These are phyloP conservation scores for Platanthera guangdongensis DNA, from an alignment of 106 monocot genomes.

Conservation along the genomic window DNA sequence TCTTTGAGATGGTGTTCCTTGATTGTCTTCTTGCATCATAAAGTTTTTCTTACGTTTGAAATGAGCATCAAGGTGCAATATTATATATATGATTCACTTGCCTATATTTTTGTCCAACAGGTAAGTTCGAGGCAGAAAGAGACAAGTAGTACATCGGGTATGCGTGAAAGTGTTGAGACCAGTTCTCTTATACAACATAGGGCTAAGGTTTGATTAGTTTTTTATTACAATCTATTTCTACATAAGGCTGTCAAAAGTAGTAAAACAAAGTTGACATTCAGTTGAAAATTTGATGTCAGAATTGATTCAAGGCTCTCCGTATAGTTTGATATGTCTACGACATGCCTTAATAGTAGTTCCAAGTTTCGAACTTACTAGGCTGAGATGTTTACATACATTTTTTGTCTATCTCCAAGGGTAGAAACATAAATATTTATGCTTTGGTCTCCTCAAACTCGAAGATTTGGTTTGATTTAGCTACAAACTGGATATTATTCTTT, in stretches of 20 bases:
- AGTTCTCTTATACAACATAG: constrained; percentile 74
- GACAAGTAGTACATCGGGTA: constrained; percentile 89
- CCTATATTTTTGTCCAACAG: constrained; percentile 19
- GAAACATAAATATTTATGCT: background rate
- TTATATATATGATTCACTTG: background rate
- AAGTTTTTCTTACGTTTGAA: background rate
- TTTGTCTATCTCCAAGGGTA: background rate
- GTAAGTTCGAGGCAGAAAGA: constrained; percentile 97
- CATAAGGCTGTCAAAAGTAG: background rate
- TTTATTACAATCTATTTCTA: background rate
- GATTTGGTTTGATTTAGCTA: background rate
- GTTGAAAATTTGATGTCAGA: background rate
- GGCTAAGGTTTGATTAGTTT: constrained; percentile 45
- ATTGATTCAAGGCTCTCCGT: background rate
- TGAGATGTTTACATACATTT: background rate
- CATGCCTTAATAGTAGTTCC: background rate
- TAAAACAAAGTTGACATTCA: background rate
- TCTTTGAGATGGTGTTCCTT: background rate
- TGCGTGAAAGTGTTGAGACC: constrained; percentile 93
- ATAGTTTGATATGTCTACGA: background rate
- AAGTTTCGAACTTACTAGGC: too few relatives aligned
- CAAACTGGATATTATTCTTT: background rate
- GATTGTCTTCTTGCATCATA: background rate
- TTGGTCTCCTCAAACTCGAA: too few relatives aligned
- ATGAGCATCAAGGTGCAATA: background rate